These are phyloP conservation scores for Metarhizium brunneum DNA, from an alignment of 2,329 filamentous ascomycete species.

Conservation along the genomic window DNA sequence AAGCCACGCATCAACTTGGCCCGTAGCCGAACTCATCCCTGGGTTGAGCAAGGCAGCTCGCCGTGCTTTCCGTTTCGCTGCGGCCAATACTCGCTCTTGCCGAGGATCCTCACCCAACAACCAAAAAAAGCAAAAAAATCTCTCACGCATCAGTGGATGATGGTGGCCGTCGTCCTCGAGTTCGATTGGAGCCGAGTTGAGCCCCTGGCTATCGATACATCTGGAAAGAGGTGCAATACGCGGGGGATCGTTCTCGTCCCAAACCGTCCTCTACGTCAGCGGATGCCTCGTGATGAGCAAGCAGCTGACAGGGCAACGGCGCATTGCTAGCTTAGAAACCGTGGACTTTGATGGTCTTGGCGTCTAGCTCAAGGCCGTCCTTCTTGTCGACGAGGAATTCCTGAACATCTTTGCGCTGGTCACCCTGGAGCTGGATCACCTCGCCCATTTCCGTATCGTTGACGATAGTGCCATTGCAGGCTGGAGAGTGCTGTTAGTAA, in stretches of 20 bases:
- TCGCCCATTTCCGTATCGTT: slow-evolving; percentile 94
- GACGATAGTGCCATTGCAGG: slow-evolving; percentile 99
- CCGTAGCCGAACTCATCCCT: slow-evolving; percentile 19
- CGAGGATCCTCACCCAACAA: neutral
- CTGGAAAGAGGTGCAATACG: slow-evolving; percentile 17
- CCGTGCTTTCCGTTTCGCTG: slow-evolving; percentile 3
- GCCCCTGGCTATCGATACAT: slow-evolving; percentile 21
- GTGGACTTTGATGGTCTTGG: slow-evolving; percentile 90
- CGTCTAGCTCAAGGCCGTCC: slow-evolving; percentile 85
- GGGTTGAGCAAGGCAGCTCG: slow-evolving; percentile 10
- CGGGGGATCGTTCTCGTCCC: slow-evolving; percentile 16
- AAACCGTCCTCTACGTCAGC: slow-evolving; percentile 21
- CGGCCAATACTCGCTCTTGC: slow-evolving; percentile 1
- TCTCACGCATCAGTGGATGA: slow-evolving; percentile 20
- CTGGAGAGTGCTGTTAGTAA: slow-evolving; percentile 31
- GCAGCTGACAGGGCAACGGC: slow-evolving; percentile 28
- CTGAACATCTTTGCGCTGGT: slow-evolving; percentile 97
- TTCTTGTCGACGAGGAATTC: slow-evolving; percentile 96
- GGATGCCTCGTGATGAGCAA: slow-evolving; percentile 17
- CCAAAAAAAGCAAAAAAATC: slow-evolving; percentile 1
- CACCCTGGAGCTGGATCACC: slow-evolving; percentile 98
- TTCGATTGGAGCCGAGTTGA: slow-evolving; percentile 18
- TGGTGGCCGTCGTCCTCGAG: slow-evolving; percentile 13
- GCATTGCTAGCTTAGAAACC: slow-evolving; percentile 37
- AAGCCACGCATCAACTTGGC: slow-evolving; percentile 21